A percentile compares a stretch with the other conserved stretches of the same genome.
Evolutionary conservation across 768 basidiomycete species (phyloP).

Genomic region (Crassisporium funariophilum): DNA sequence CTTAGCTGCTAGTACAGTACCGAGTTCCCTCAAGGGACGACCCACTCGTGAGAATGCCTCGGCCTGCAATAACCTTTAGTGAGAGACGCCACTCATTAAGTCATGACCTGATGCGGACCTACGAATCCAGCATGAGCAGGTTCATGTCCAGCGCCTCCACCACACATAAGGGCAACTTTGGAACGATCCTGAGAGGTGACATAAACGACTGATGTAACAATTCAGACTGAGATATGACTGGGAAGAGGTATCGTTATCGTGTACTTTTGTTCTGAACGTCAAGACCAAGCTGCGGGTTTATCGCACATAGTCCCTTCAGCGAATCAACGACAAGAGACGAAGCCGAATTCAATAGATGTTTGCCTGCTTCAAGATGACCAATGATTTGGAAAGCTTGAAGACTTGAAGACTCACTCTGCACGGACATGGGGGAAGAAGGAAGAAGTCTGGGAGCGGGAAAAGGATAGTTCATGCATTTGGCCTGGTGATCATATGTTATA

Average conservation of each 20-base stretch:
- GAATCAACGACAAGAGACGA: conserved; percentile 76
- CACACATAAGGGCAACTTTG: conserved; percentile 78
- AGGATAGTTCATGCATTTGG: background rate
- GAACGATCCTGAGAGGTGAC: conserved; percentile 55
- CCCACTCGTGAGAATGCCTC: conserved; percentile 77
- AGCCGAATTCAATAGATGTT: conserved; percentile 81
- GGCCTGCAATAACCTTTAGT: conserved; percentile 40
- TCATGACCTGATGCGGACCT: conserved; percentile 47
- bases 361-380: conserved; percentile 34
- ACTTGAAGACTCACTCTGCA: conserved; percentile 32
- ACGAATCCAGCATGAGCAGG: conserved; percentile 90
- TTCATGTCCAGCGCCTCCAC: conserved; percentile 89
- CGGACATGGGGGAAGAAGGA: conserved; percentile 34
- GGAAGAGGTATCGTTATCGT: conserved; percentile 5
- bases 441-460: conserved; percentile 3
- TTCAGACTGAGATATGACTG: conserved; percentile 10
- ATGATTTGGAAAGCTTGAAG: background rate
- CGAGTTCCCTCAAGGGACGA: background rate
- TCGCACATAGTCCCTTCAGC: conserved; percentile 66
- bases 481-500: background rate
- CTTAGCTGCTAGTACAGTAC: background rate
- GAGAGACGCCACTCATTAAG: background rate
- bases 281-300: conserved; percentile 73
- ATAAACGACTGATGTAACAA: conserved; percentile 56
- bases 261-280: conserved; percentile 74